Conservation (phyloP, 495 filamentous ascomycete genomes). For the Pseudotulostoma volvatum region DNA sequence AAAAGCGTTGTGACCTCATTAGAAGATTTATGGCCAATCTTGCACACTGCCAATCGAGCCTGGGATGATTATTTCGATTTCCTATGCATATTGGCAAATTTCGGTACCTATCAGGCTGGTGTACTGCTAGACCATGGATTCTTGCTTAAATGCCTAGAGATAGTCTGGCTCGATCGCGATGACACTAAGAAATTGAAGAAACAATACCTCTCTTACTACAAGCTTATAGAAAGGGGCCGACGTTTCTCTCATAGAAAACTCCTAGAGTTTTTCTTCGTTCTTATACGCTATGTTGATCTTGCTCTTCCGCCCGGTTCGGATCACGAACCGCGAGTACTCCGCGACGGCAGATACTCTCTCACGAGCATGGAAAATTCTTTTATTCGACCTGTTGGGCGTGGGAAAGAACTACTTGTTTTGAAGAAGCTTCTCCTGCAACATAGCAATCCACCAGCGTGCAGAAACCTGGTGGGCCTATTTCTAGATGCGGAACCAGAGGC, state of each 20-base stretch:
- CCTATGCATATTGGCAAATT: constrained; percentile 39
- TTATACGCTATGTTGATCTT: constrained; percentile 29
- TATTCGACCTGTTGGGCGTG: constrained; percentile 13
- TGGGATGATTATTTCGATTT: constrained; percentile 76
- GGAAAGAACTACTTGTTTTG: constrained; percentile 22
- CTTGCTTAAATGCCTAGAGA: constrained; percentile 39
- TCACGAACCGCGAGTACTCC: constrained; percentile 13
- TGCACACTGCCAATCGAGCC: constrained; percentile 41
- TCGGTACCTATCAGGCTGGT: constrained; percentile 37
- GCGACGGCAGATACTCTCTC: constrained; percentile 21
- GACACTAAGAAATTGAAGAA: constrained; percentile 34
- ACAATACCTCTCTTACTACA: constrained; percentile 37
- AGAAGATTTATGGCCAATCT: constrained; percentile 32
- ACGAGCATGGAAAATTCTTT: constrained; percentile 23
- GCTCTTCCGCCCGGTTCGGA: constrained; percentile 12
- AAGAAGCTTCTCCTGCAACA: constrained; percentile 28
- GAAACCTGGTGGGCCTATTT: constrained; percentile 25
- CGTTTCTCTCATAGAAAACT: constrained; percentile 28
- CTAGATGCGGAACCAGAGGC: constrained; percentile 30
- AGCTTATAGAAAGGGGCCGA: constrained; percentile 39
- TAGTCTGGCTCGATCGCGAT: constrained; percentile 43
- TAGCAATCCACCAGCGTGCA: constrained; percentile 16
- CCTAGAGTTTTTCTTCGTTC: constrained; percentile 24
- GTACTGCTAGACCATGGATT: constrained; percentile 39
- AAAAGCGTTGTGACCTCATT: constrained; percentile 37